These are phyloP conservation scores for Eremochloa ophiuroides DNA, from an alignment of 176 grass and related monocot species.

Conservation along the genomic window DNA sequence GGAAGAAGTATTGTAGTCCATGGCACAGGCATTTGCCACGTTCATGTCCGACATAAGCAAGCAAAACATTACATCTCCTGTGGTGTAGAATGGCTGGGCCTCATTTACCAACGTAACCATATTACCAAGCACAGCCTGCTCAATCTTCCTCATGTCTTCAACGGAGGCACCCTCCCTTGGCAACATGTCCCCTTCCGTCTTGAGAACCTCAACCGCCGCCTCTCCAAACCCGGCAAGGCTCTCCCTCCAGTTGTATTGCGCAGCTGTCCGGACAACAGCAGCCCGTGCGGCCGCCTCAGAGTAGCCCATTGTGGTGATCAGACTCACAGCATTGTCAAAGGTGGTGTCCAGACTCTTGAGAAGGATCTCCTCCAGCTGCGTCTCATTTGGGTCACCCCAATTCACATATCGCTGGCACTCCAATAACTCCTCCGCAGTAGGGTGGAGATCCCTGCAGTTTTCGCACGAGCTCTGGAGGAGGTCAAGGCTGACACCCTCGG, in stretches of 20 bases:
- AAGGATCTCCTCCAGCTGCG: conserved; percentile 78
- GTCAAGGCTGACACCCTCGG: conserved; percentile 50
- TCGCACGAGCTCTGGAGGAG: conserved; percentile 49
- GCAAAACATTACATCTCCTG: conserved; percentile 83
- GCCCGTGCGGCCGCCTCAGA: conserved; percentile 51
- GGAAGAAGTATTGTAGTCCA: conserved; percentile 43
- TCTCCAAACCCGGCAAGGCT: conserved; percentile 54
- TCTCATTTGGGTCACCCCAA: conserved; percentile 76
- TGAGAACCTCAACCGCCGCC: conserved; percentile 54
- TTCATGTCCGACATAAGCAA: conserved; percentile 91
- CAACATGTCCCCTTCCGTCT: conserved; percentile 56
- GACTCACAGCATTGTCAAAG: conserved; percentile 58
- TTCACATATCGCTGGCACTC: conserved; percentile 65
- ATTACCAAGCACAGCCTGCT: conserved; percentile 53
- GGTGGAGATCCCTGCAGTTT: conserved; percentile 50
- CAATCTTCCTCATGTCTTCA: conserved; percentile 68
- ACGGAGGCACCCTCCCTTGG: conserved; percentile 41
- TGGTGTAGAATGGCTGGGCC: conserved; percentile 73
- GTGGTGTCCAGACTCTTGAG: conserved; percentile 70
- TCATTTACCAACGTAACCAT: conserved; percentile 68
- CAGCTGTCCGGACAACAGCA: conserved; percentile 54
- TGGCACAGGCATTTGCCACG: conserved; percentile 59
- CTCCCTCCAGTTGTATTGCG: conserved; percentile 57
- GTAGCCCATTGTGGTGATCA: conserved; percentile 72
- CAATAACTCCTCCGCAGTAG: conserved; percentile 38